Base-by-base conservation (phyloP, 1,139 yeast genomes). In the Blastobotrys elegans region DNA sequence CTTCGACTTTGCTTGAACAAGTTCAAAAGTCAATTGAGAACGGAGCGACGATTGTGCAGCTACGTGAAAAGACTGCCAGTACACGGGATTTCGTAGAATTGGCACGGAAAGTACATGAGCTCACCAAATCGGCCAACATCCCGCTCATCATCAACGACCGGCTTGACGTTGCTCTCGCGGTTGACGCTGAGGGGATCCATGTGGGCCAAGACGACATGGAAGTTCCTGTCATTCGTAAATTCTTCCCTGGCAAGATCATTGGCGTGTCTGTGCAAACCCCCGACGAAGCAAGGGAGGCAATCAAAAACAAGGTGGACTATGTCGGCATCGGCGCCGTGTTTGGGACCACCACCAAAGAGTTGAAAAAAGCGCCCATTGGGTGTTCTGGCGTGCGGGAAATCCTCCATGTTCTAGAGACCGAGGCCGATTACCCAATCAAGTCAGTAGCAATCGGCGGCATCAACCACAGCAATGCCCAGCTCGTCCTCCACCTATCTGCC, bases 121-220 rank as follows among this genome's bases (percentile, higher is more conserved):
- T 89, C 44, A 86, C 96, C 32, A 66, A 70, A 40, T 62, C 67
- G 35, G 75, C 73, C 40, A 75, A 76, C 0, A 79, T 90, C 17
- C 97, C 97, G 0, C 70, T 90, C 54, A 79, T 90, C 30, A 89
- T 90, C 59, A 88, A 90, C 60, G 97, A 90, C 61, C 70, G 97
- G 41, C 76, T 88, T 6, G 97, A 90, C 61, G 88, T 90, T 5
- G 97, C 96, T 0, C 69, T 89, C 45, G 97, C 97, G 0, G 73
- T 87, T 47, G 94, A 78, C 57, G 96, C 96, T 0, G 96, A 89
- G 51, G 96, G 96, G 31, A 84, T 90, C 14, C 97, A 90, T 68
- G 88, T 90, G 18, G 97, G 97, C 1, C 97, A 89, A 64, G 92
- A 84, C 50, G 97, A 90, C 61, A 85, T 90, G 87, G 71, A 69